Evolutionary conservation across 805 yeast species (phyloP).

Genomic region (Maudiozyma pseudohumilis): DNA sequence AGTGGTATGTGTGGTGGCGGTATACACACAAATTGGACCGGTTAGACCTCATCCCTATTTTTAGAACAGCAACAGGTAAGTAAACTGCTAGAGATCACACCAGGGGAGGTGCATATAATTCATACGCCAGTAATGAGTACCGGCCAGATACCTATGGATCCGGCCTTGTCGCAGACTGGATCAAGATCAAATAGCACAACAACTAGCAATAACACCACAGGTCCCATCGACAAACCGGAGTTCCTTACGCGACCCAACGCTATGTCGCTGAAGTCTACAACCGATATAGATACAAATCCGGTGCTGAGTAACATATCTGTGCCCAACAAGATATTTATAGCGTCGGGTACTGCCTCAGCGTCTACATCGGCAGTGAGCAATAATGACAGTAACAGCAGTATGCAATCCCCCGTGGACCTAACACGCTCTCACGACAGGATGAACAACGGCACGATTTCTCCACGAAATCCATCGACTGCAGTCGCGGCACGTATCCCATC

Average conservation of each 20-base stretch:
- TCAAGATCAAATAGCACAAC: not conserved
- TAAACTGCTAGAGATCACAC: too few relatives aligned
- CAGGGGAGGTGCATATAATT: too few relatives aligned
- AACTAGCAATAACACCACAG: not conserved
- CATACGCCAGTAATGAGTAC: too few relatives aligned
- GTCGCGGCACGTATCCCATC: conserved; percentile 1
- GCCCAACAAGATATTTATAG: conserved; percentile 10
- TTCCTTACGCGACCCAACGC: conserved; percentile 17
- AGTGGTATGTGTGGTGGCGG: too few relatives aligned
- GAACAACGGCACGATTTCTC: not conserved
- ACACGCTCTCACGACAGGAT: not conserved
- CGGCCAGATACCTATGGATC: not conserved
- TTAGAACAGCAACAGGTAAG: too few relatives aligned
- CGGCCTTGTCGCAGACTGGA: not conserved
- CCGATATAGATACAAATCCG: conserved; percentile 24
- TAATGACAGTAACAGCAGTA: not conserved
- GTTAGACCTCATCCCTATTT: too few relatives aligned
- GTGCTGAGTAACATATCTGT: conserved; percentile 19
- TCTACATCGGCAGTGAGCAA: not conserved
- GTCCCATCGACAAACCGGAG: conserved; percentile 9
- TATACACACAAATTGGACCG: too few relatives aligned
- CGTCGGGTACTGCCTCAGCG: not conserved
- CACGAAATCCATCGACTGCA: not conserved
- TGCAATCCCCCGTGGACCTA: not conserved
- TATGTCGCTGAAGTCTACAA: conserved; percentile 21